Conservation (phyloP, 2,329 filamentous ascomycete genomes). For the Trichoderma cornu-damae region DNA sequence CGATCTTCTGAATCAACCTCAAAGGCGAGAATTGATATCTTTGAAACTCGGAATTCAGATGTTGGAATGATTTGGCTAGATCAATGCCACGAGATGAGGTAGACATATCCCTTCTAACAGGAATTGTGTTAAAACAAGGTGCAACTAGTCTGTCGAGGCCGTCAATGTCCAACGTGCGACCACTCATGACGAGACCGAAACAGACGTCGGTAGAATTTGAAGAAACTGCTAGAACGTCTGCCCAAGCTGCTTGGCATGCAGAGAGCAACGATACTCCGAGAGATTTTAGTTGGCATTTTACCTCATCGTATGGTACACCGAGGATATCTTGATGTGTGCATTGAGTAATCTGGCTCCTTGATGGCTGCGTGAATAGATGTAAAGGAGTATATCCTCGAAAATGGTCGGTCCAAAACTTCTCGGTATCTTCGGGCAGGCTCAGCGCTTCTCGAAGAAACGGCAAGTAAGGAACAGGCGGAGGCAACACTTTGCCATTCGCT, state of each 20-base stretch:
- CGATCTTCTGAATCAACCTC: slow-evolving; percentile 59
- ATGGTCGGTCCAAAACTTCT: slow-evolving; percentile 61
- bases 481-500: slow-evolving; percentile 45
- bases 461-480: slow-evolving; percentile 50
- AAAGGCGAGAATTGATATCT: slow-evolving; percentile 71
- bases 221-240: slow-evolving; percentile 54
- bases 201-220: slow-evolving; percentile 62
- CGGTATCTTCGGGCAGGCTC: slow-evolving; percentile 41
- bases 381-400: slow-evolving; percentile 46
- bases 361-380: slow-evolving; percentile 25
- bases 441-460: slow-evolving; percentile 59
- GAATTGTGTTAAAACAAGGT: slow-evolving; percentile 88
- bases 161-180: slow-evolving; percentile 62
- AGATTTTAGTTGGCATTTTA: slow-evolving; percentile 47
- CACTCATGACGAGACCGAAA: slow-evolving; percentile 82
- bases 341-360: slow-evolving; percentile 26
- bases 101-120: slow-evolving; percentile 56
- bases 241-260: slow-evolving; percentile 69
- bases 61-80: slow-evolving; percentile 56
- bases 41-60: slow-evolving; percentile 56
- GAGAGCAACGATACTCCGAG: slow-evolving; percentile 60
- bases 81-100: slow-evolving; percentile 46
- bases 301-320: slow-evolving; percentile 36
- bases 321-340: slow-evolving; percentile 29
- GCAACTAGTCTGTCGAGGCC: slow-evolving; percentile 70